Percentiles rank a stretch among this genome's conserved stretches.
These are phyloP conservation scores for Chenopodium formosanum DNA, from an alignment of 148 eudicot genomes.

Conservation along the genomic window DNA sequence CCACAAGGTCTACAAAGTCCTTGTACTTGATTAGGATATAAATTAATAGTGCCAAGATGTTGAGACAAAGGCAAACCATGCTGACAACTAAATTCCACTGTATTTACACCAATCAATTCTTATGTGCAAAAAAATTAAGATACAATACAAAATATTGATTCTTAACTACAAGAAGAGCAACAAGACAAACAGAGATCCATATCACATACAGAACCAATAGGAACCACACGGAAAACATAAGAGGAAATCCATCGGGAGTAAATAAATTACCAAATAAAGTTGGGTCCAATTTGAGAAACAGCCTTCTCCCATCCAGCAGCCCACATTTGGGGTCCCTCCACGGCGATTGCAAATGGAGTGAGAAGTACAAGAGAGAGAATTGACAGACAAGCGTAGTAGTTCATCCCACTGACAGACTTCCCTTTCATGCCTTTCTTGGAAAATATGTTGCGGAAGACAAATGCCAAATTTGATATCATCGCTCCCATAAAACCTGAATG, in stretches of 20 bases:
- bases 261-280: slow-evolving; percentile 55
- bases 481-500: slow-evolving; percentile 80
- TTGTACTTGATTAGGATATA: not conserved
- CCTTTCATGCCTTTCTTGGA: slow-evolving; percentile 92
- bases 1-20: not conserved
- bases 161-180: not conserved
- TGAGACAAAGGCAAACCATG: not conserved
- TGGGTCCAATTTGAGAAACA: slow-evolving; percentile 64
- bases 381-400: slow-evolving; percentile 81
- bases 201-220: slow-evolving; percentile 21
- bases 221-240: not conserved
- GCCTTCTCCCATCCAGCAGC: slow-evolving; percentile 69
- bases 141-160: not conserved
- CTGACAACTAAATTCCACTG: not conserved
- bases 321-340: slow-evolving; percentile 89
- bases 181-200: slow-evolving; percentile 16
- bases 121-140: not conserved
- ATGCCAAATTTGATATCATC: slow-evolving; percentile 80
- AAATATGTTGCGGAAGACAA: slow-evolving; percentile 80
- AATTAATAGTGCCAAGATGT: not conserved
- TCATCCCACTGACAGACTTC: slow-evolving; percentile 84
- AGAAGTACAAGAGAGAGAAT: slow-evolving; percentile 64
- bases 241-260: not conserved
- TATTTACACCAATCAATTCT: slow-evolving; percentile 9
- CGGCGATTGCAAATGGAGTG: slow-evolving; percentile 77